These are phyloP conservation scores for Schizochytrium sp. DNA, from an alignment of 108 stramenopile species.

Conservation along the genomic window DNA sequence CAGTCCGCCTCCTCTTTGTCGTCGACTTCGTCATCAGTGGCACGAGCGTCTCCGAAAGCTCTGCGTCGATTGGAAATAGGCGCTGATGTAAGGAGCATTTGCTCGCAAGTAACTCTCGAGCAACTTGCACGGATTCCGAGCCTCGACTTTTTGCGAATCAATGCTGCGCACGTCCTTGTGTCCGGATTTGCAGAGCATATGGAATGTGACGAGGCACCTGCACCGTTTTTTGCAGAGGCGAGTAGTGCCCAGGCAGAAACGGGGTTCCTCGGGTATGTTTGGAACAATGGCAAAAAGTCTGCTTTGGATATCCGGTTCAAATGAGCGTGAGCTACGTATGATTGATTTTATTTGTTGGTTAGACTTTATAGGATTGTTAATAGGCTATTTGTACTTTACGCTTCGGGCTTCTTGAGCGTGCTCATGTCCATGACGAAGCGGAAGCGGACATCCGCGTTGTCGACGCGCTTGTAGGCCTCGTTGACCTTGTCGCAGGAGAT, in stretches of 20 bases:
- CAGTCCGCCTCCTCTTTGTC: too few species aligned
- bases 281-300: background rate
- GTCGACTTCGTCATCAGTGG: too few species aligned
- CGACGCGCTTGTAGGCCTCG: background rate
- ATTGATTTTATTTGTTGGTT: too few species aligned
- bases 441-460: background rate
- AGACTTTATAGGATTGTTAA: too few species aligned
- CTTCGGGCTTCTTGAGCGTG: background rate
- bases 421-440: constrained; percentile 15
- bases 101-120: background rate
- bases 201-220: background rate
- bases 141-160: background rate
- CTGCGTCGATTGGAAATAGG: background rate
- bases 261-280: background rate
- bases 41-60: background rate
- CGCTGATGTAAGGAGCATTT: background rate
- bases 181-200: background rate
- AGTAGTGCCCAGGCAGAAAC: background rate
- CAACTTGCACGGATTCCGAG: background rate
- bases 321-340: background rate
- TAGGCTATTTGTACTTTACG: too few species aligned
- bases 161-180: background rate
- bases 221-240: background rate
- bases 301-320: background rate
- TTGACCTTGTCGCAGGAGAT: constrained; percentile 12